phyloP scores from a whole-genome alignment of 179 eudicot genomes.

The Sideroxylon spinosum region DNA sequence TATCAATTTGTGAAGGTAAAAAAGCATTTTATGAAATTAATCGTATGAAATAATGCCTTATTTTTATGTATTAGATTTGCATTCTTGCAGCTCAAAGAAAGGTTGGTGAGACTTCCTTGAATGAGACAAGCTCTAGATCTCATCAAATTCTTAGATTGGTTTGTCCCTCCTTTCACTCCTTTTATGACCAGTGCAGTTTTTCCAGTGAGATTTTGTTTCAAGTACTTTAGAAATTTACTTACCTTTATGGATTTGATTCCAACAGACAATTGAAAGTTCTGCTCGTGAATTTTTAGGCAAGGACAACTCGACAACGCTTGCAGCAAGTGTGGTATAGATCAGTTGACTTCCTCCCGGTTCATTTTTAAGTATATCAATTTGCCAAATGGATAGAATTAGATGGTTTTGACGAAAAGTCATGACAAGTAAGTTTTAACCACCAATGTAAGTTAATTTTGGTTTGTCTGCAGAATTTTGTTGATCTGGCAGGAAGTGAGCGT shows the following conservation, averaged over 20 bases:
- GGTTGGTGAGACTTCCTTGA: constrained; percentile 83
- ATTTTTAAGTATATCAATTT: neutral
- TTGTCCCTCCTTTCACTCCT: constrained; percentile 16
- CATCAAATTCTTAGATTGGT: constrained; percentile 95
- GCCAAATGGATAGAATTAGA: neutral
- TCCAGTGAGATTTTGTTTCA: neutral
- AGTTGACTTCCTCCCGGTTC: neutral
- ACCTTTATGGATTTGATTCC: constrained; percentile 5
- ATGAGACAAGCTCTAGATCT: constrained; percentile 89
- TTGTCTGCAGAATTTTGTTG: constrained; percentile 76
- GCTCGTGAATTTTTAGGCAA: constrained; percentile 86
- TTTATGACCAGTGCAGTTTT: neutral
- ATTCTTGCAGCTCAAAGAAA: constrained; percentile 65
- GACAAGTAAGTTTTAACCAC: neutral
- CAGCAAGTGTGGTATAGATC: constrained; percentile 79
- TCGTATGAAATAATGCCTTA: neutral
- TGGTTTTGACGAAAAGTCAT: neutral
- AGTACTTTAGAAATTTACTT: neutral
- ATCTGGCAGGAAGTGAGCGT: constrained; percentile 99
- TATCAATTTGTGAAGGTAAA: constrained; percentile 88
- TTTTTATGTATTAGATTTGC: neutral
- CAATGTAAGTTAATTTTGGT: neutral
- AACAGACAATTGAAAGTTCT: constrained; percentile 89
- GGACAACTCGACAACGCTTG: constrained; percentile 74
- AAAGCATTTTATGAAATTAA: constrained; percentile 2